These are phyloP conservation scores for Adiantum capillusveneris DNA, from an alignment of 75 land plant species.

Conservation along the genomic window DNA sequence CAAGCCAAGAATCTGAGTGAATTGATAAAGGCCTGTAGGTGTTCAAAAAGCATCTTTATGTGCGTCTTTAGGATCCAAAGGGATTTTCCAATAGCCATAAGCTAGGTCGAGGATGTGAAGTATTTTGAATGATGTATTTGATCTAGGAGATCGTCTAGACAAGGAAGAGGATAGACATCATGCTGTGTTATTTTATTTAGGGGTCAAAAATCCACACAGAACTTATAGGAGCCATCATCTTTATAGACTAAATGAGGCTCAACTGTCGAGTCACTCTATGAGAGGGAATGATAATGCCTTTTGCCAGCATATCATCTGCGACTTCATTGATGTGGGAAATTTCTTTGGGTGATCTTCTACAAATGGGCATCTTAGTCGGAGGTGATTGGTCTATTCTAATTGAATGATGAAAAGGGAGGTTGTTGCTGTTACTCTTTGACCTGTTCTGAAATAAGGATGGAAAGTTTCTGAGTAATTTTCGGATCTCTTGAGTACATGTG, in stretches of 20 bases:
- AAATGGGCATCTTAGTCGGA: no score
- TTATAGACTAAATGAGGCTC: conserved; percentile 5
- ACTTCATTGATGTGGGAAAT: no score
- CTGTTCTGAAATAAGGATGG: no score
- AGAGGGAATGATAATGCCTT: not conserved
- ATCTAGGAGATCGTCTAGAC: conserved; percentile 8
- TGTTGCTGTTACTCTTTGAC: no score
- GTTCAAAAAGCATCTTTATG: conserved; percentile 13
- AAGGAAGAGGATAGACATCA: conserved; percentile 6
- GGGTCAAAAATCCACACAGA: conserved; percentile 8
- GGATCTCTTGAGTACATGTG: no score
- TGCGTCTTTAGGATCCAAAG: not conserved
- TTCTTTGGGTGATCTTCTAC: no score
- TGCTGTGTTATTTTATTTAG: conserved; percentile 1
- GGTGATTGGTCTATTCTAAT: no score
- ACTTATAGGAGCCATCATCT: conserved; percentile 7
- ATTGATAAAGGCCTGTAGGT: not conserved
- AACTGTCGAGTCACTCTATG: not conserved
- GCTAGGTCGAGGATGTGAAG: not conserved
- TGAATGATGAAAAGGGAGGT: no score
- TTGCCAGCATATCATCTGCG: not conserved
- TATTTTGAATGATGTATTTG: not conserved
- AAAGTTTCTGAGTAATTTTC: no score
- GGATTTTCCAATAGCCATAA: not conserved
- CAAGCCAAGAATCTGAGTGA: conserved; percentile 3